Evolutionary conservation across 495 filamentous ascomycete genomes (phyloP).

Genomic region (Usnea hakonensis): DNA sequence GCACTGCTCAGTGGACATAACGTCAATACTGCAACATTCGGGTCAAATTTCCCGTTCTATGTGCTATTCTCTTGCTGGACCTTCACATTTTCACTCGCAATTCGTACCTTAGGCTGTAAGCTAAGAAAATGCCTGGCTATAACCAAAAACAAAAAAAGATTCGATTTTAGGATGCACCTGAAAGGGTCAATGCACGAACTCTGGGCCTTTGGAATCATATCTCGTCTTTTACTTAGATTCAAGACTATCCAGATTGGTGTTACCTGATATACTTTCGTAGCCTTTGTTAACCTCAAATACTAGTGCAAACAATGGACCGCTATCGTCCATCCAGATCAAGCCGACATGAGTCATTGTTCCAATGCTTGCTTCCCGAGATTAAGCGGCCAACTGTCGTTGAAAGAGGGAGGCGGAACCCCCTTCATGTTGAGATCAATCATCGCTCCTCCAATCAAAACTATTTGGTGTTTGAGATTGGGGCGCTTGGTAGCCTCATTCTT

Average conservation of each 20-base stretch:
- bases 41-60: not conserved
- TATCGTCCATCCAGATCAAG: not conserved
- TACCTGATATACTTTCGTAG: not conserved
- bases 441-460: not conserved
- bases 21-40: not conserved
- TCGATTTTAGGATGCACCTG: not conserved
- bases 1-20: not conserved
- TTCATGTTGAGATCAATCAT: not conserved
- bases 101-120: no score
- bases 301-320: not conserved
- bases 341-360: no score
- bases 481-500: slow-evolving; percentile 39
- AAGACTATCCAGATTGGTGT: not conserved
- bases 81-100: not conserved
- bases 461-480: not conserved
- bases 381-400: not conserved
- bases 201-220: not conserved
- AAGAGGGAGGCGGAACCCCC: not conserved
- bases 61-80: not conserved
- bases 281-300: not conserved
- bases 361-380: not conserved
- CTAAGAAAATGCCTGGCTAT: not conserved
- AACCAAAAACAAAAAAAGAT: not conserved
- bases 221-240: not conserved
- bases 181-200: not conserved